A percentile compares a stretch with the other conserved stretches of the same genome.
Evolutionary conservation across 306 rosid species (phyloP).

Genomic region (Lathyrus tuberosus): DNA sequence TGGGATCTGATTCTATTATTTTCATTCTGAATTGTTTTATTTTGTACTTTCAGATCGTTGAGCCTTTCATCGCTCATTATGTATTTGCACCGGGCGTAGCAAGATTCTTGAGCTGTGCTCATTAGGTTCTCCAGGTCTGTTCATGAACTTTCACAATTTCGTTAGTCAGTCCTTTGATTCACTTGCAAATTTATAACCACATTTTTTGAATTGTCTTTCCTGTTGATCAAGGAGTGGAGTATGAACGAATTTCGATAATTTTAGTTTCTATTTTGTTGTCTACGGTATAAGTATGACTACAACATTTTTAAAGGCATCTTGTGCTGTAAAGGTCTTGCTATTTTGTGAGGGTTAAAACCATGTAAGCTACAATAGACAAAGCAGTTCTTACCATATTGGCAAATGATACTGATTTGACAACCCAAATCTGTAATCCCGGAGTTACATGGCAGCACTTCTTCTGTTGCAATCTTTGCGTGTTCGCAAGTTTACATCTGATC

Average conservation of each 20-base stretch:
- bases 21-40: conserved; percentile 8
- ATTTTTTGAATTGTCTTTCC: background rate
- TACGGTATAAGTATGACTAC: conserved; percentile 15
- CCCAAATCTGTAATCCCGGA: background rate
- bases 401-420: background rate
- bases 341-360: no score
- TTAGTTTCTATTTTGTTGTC: background rate
- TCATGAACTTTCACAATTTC: background rate
- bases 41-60: conserved; percentile 78
- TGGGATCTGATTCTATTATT: conserved; percentile 27
- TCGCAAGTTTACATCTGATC: background rate
- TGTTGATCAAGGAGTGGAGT: conserved; percentile 23
- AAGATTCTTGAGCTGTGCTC: conserved; percentile 99
- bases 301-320: background rate
- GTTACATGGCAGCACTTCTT: background rate
- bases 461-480: background rate
- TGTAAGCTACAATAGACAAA: no score
- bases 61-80: conserved; percentile 98
- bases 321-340: conserved; percentile 7
- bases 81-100: conserved; percentile 97
- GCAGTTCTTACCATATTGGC: no score
- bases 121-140: conserved; percentile 98
- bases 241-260: conserved; percentile 11
- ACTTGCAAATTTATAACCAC: conserved; percentile 6
- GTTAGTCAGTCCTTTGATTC: conserved; percentile 31